Evolutionary conservation across 371 early-diverging fungal species (phyloP), one percentile per base, ranked within the genome.

Genomic region (Rhizopus arrhizus): DNA sequence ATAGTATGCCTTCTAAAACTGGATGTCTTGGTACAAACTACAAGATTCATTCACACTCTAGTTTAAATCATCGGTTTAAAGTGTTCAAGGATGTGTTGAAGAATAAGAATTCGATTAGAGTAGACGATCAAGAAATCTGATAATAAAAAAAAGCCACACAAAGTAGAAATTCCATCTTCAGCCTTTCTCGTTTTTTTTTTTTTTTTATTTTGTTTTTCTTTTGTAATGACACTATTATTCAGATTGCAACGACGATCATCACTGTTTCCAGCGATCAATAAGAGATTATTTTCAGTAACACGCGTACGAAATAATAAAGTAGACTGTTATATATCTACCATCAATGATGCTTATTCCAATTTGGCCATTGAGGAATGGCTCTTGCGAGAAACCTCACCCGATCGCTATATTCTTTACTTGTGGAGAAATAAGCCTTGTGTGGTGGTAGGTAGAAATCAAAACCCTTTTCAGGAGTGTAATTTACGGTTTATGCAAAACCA

Each of bases 371-470:
- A 97, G 74, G 96, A 96, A 75, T 93, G 93, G 90, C 56, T 92
- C 31, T 75, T 92, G 58, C 78, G 89, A 16, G 75, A 82, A 58
- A 85, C 87, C 13, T 86, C 86, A 72, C 84, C 90, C 4, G 69
- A 82, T 29, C 74, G 75, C 38, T 79, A 88, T 53, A 80, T 93
- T 46, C 76, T 96, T 28, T 92, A 88, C 60, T 78, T 98, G 43
- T 98, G 91, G 85, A 89, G 95, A 56, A 98, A 98, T 72, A 70
- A 72, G 22, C 82, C 89, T 9, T 91, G 95, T 55, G 94, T 97
- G 0, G 93, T 98, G 13, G 85, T 98, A 61, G 99, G 99, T 4
- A 78, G 95, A 53, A 97, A 97, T 66, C 97, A 97, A 87, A 97
- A 98, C 62, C 96, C 97, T 5, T 98, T 93, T 87, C 87, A 88